Percentiles rank a stretch among this genome's conserved stretches.
Evolutionary conservation across 208 protist genomes (phyloP).

Genomic region (Acanthamoeba pearcei): DNA sequence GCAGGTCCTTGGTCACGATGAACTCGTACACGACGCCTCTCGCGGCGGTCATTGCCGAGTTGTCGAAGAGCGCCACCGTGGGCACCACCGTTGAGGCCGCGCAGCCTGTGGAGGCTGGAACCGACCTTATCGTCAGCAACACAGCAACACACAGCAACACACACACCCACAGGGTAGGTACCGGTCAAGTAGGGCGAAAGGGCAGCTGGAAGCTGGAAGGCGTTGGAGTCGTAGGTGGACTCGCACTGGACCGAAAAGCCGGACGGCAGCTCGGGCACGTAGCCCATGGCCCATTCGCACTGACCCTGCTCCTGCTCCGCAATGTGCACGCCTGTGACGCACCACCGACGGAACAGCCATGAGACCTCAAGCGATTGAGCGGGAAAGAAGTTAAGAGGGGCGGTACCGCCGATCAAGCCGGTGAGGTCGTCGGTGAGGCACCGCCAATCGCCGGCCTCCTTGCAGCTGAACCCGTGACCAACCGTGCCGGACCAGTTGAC

Average conservation of each 20-base stretch:
- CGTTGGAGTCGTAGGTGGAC: too few relatives aligned
- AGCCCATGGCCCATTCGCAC: background rate
- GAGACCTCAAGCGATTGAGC: too few relatives aligned
- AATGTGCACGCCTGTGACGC: background rate
- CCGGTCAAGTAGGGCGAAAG: too few relatives aligned
- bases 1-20: background rate
- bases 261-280: background rate
- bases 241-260: background rate
- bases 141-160: too few relatives aligned
- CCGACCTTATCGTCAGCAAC: too few relatives aligned
- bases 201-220: too few relatives aligned
- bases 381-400: too few relatives aligned
- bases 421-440: background rate
- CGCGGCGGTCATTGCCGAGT: background rate
- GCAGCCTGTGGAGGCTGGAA: too few relatives aligned
- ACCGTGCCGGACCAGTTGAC: background rate
- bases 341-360: too few relatives aligned
- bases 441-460: background rate
- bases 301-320: too few relatives aligned
- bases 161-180: background rate
- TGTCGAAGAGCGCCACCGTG: background rate
- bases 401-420: background rate
- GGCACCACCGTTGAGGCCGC: background rate
- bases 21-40: background rate
- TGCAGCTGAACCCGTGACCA: background rate